These are phyloP conservation scores for Leishmania gerbilli DNA, from an alignment of 208 protist genomes.

Conservation along the genomic window DNA sequence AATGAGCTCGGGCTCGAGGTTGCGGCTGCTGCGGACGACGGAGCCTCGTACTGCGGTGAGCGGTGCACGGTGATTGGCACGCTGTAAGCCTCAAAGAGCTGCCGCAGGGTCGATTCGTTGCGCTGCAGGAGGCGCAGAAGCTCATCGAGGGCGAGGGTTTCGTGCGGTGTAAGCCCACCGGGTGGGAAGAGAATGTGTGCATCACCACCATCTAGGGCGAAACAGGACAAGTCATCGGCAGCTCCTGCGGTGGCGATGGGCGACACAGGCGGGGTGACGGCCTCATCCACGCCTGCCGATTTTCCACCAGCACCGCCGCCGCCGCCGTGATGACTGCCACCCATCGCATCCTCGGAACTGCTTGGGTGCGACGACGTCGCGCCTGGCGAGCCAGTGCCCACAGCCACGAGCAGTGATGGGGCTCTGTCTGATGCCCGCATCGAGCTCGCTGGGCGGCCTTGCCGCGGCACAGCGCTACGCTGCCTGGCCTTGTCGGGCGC, in stretches of 20 bases:
- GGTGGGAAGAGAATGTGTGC: slow-evolving; percentile 3
- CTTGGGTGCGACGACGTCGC: not conserved
- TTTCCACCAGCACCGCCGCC: not conserved
- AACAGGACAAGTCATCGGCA: slow-evolving; percentile 17
- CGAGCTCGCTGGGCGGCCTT: not conserved
- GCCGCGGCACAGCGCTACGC: not conserved
- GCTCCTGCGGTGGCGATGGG: slow-evolving; percentile 16
- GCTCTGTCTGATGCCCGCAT: not conserved
- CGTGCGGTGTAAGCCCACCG: slow-evolving; percentile 5
- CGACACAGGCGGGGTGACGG: slow-evolving; percentile 23
- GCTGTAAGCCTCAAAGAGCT: slow-evolving; percentile 73
- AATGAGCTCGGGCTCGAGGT: slow-evolving; percentile 15
- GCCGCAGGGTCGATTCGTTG: slow-evolving; percentile 63
- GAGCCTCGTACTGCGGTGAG: slow-evolving; percentile 28
- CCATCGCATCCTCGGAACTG: not conserved
- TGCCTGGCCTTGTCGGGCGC: not conserved
- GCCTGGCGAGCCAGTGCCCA: not conserved
- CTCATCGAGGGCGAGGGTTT: slow-evolving; percentile 36
- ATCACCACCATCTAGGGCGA: slow-evolving; percentile 9
- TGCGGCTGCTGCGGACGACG: slow-evolving; percentile 27
- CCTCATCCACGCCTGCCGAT: not conserved
- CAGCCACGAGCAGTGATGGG: not conserved
- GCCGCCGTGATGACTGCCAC: not conserved
- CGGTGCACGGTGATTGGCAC: slow-evolving; percentile 40
- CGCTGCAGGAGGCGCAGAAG: slow-evolving; percentile 47